Evolutionary conservation across 2,329 filamentous ascomycete species (phyloP).

Genomic region (Colletotrichum costaricense): DNA sequence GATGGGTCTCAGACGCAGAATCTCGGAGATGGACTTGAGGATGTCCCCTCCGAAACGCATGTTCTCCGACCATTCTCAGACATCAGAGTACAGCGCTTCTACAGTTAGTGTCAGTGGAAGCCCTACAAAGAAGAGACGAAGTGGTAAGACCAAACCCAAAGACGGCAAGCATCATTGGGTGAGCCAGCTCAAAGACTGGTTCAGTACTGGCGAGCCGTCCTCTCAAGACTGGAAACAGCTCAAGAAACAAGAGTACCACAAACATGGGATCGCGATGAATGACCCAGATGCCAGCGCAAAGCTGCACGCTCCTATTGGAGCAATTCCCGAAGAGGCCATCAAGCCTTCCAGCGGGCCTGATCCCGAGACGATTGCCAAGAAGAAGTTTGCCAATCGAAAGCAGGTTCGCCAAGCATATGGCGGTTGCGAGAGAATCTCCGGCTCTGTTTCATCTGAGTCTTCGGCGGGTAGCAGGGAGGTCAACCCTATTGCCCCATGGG

Average conservation of each 20-base stretch:
- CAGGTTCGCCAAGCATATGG: conserved; percentile 43
- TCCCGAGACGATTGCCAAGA: conserved; percentile 56
- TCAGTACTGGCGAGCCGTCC: conserved; percentile 61
- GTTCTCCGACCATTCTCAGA: conserved; percentile 32
- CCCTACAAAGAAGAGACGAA: conserved; percentile 20
- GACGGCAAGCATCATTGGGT: conserved; percentile 51
- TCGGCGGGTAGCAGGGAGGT: conserved; percentile 46
- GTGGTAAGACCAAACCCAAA: conserved; percentile 42
- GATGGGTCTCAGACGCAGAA: conserved; percentile 17
- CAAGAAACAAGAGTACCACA: conserved; percentile 54
- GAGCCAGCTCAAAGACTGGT: conserved; percentile 59
- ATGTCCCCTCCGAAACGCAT: conserved; percentile 25
- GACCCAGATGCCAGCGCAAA: conserved; percentile 58
- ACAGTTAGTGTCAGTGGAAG: conserved; percentile 35
- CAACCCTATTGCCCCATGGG: conserved; percentile 49
- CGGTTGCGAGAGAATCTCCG: conserved; percentile 40
- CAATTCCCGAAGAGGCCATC: conserved; percentile 57
- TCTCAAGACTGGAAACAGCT: conserved; percentile 60
- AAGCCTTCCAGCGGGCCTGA: conserved; percentile 58
- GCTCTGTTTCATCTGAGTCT: conserved; percentile 50
- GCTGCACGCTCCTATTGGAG: conserved; percentile 57
- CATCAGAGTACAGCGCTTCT: conserved; percentile 41
- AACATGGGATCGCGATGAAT: conserved; percentile 55
- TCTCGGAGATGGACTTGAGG: conserved; percentile 29
- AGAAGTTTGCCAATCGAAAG: conserved; percentile 46